Evolutionary conservation across 2,329 filamentous ascomycete species (phyloP).

Genomic region (Sclerotinia trifoliorum): DNA sequence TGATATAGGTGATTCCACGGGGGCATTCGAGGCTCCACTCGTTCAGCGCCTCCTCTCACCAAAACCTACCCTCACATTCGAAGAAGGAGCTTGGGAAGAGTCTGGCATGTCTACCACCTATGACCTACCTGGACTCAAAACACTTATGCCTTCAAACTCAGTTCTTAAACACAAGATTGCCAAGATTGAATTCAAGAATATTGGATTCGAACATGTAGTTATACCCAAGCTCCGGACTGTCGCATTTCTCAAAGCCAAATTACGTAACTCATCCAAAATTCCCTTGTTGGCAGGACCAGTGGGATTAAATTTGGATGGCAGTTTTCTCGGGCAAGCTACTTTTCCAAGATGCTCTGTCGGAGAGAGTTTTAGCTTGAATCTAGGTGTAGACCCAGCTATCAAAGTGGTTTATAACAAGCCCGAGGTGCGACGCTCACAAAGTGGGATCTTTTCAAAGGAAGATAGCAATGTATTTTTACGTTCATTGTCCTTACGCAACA

Average conservation of each 20-base stretch:
- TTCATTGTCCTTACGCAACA: conserved; percentile 52
- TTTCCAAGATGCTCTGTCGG: conserved; percentile 57
- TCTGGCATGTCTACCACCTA: conserved; percentile 58
- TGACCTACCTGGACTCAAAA: conserved; percentile 58
- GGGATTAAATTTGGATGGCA: conserved; percentile 61
- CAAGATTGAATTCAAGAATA: conserved; percentile 50
- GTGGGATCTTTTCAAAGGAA: conserved; percentile 55
- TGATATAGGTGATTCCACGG: neutral
- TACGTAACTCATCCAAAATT: conserved; percentile 56
- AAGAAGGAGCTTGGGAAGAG: conserved; percentile 57
- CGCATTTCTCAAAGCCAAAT: conserved; percentile 58
- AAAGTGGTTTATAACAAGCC: conserved; percentile 56
- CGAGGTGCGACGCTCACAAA: conserved; percentile 51
- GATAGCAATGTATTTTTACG: conserved; percentile 52
- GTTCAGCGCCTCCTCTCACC: conserved; percentile 21
- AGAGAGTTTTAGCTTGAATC: conserved; percentile 51
- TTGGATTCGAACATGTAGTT: conserved; percentile 56
- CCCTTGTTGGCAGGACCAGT: conserved; percentile 55
- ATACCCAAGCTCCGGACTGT: conserved; percentile 60
- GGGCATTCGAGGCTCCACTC: conserved; percentile 2
- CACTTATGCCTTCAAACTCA: conserved; percentile 51
- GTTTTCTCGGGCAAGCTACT: conserved; percentile 57
- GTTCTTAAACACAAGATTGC: conserved; percentile 60
- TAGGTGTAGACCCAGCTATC: conserved; percentile 61
- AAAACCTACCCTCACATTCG: conserved; percentile 43